Evolutionary conservation across 768 basidiomycete species (phyloP).

Genomic region (Nevesoporus exiguus): DNA sequence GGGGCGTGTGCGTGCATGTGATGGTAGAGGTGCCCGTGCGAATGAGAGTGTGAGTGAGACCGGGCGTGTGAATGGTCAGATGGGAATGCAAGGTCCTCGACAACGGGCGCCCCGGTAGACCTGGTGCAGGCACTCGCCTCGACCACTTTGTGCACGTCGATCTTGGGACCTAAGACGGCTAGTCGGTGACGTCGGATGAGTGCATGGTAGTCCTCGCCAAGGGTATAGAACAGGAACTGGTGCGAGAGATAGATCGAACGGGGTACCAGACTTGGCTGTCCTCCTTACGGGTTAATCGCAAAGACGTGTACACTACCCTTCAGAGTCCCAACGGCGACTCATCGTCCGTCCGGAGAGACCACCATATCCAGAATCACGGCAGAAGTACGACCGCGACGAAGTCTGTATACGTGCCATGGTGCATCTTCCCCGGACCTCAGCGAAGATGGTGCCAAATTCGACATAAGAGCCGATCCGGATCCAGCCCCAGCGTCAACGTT

Average conservation of each 20-base stretch:
- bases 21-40: no score
- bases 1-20: conserved; percentile 36
- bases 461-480: neutral
- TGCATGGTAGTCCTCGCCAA: conserved; percentile 77
- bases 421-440: conserved; percentile 15
- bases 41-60: conserved; percentile 4
- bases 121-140: conserved; percentile 54
- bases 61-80: conserved; percentile 5
- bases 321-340: conserved; percentile 64
- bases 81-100: conserved; percentile 18
- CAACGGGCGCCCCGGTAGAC: conserved; percentile 18
- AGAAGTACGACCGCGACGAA: conserved; percentile 68
- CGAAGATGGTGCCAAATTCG: conserved; percentile 1
- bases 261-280: conserved; percentile 60
- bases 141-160: conserved; percentile 72
- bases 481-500: neutral
- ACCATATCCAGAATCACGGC: conserved; percentile 56
- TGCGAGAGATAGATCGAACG: conserved; percentile 79
- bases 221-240: conserved; percentile 77
- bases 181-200: conserved; percentile 64
- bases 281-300: conserved; percentile 73
- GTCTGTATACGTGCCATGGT: conserved; percentile 61
- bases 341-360: conserved; percentile 50
- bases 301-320: conserved; percentile 71
- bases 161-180: conserved; percentile 52